A percentile compares a stretch with the other conserved stretches of the same genome.
These are phyloP conservation scores for barley (Hordeum vulgare) DNA, from an alignment of 176 grass and related monocot species.

Conservation along the genomic window MorexV3_pseudomolecules_assembly NC_058519.1:78529989-78530488, in stretches of 20 bases:
- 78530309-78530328: slow-evolving; percentile 88
- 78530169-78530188: background rate
- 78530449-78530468: slow-evolving; percentile 86
- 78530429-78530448: slow-evolving; percentile 75
- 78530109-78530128: background rate
- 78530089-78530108: background rate
- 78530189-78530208: slow-evolving; percentile 52
- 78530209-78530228: slow-evolving; percentile 81
- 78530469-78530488: slow-evolving; percentile 97
- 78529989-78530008: background rate
- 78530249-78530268: slow-evolving; percentile 89
- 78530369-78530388: background rate
- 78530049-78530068: background rate
- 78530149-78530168: slow-evolving; percentile 30
- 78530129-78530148: background rate
- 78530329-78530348: slow-evolving; percentile 95
- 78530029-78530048: too few relatives aligned
- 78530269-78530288: slow-evolving; percentile 91
- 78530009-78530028: background rate
- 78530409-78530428: background rate
- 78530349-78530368: slow-evolving; percentile 43
- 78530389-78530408: background rate
- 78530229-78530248: slow-evolving; percentile 97
- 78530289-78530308: slow-evolving; percentile 85
- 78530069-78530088: background rate